These are phyloP conservation scores for Scutellaria barbata DNA, from an alignment of 257 asterid genomes.

Conservation along the genomic window DNA sequence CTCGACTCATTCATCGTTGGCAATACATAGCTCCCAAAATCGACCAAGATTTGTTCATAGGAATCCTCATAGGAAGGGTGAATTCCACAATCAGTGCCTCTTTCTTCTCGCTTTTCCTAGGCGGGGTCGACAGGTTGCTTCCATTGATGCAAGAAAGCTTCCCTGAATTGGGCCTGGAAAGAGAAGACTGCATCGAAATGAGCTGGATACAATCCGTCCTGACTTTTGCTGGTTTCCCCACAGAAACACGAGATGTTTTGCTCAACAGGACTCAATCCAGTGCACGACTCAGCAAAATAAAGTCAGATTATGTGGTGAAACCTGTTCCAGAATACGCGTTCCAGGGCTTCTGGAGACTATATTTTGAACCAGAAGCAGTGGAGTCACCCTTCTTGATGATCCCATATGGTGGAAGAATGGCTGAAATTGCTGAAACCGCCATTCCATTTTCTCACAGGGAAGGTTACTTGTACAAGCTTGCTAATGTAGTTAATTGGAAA, in stretches of 20 bases:
- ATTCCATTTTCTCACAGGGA: conserved; percentile 23
- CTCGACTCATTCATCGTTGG: background rate
- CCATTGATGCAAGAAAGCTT: conserved; percentile 32
- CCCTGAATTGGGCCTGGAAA: conserved; percentile 31
- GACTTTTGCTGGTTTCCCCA: background rate
- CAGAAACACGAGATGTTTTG: background rate
- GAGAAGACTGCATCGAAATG: no score
- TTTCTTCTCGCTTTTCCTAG: conserved; percentile 20
- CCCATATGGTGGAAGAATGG: conserved; percentile 33
- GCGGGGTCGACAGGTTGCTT: conserved; percentile 20
- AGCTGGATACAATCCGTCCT: conserved; percentile 26
- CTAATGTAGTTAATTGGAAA: background rate
- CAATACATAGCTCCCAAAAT: background rate
- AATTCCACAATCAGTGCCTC: conserved; percentile 11
- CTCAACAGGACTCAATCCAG: background rate
- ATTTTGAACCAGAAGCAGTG: background rate
- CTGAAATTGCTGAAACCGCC: conserved; percentile 26
- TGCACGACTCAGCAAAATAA: background rate
- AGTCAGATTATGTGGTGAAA: conserved; percentile 13
- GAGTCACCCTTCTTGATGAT: background rate
- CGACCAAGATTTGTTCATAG: background rate
- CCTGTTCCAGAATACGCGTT: background rate
- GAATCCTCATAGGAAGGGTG: background rate
- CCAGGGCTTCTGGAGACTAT: conserved; percentile 5
- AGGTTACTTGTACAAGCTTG: conserved; percentile 8